Evolutionary conservation across 2,329 filamentous ascomycete species (phyloP).

Genomic region (Bipolaris zeicola): DNA sequence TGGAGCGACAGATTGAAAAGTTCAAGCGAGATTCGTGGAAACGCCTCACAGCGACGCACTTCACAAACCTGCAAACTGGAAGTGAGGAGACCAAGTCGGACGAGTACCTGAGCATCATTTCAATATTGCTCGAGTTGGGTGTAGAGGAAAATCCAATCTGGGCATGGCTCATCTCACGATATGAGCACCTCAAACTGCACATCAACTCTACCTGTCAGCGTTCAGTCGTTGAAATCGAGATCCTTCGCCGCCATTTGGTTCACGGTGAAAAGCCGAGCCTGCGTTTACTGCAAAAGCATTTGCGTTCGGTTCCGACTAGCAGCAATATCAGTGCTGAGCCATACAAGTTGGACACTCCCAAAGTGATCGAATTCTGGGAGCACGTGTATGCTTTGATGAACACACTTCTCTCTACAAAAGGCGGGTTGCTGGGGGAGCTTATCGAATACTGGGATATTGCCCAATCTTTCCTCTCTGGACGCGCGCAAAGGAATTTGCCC

Average conservation of each 20-base stretch:
- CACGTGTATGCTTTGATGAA: conserved; percentile 77
- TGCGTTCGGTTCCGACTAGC: conserved; percentile 74
- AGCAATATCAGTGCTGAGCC: conserved; percentile 60
- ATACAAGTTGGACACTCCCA: conserved; percentile 72
- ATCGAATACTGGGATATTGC: conserved; percentile 93
- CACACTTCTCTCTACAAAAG: conserved; percentile 72
- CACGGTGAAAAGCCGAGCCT: conserved; percentile 72
- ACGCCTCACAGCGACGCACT: conserved; percentile 71
- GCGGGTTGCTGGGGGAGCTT: conserved; percentile 85
- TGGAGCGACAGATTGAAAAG: conserved; percentile 80
- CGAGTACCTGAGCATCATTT: conserved; percentile 91
- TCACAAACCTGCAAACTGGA: conserved; percentile 53
- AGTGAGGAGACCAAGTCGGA: conserved; percentile 64
- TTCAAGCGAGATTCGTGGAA: conserved; percentile 94
- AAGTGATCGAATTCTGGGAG: conserved; percentile 91
- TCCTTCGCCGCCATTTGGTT: conserved; percentile 80
- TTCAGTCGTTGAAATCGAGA: conserved; percentile 90
- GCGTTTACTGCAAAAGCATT: conserved; percentile 72
- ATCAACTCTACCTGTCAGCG: conserved; percentile 81
- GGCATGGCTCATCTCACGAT: conserved; percentile 90
- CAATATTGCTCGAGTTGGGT: conserved; percentile 86
- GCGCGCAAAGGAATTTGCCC: conserved; percentile 78
- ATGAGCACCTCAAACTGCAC: conserved; percentile 85
- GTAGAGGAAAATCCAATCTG: conserved; percentile 96
- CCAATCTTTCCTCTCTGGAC: conserved; percentile 86